Evolutionary conservation across 2,329 filamentous ascomycete genomes (phyloP).

Genomic region (Diplodia scrobiculata): DNA sequence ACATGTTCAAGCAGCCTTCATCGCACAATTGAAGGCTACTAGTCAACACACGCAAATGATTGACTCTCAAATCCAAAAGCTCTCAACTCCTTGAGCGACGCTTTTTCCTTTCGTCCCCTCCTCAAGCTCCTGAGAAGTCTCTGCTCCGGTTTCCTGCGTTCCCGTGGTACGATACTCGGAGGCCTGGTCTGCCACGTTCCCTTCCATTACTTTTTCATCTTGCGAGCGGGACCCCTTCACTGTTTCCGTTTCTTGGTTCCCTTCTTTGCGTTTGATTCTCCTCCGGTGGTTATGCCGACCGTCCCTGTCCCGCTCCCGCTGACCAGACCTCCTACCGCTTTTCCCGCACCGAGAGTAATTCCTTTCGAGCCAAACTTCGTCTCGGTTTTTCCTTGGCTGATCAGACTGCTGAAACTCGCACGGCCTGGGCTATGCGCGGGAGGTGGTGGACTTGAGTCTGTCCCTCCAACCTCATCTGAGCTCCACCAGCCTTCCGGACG

Average conservation of each 20-base stretch:
- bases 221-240: not conserved
- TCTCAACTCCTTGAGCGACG: conserved; percentile 17
- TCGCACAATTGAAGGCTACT: not conserved
- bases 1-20: not conserved
- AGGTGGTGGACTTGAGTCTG: conserved; percentile 31
- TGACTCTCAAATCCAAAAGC: conserved; percentile 16
- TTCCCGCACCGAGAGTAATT: conserved; percentile 41
- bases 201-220: not conserved
- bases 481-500: conserved; percentile 47
- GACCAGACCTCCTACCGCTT: conserved; percentile 40
- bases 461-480: conserved; percentile 42
- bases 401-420: conserved; percentile 23
- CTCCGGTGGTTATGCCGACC: conserved; percentile 36
- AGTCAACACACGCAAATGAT: not conserved
- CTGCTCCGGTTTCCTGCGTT: not conserved
- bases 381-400: conserved; percentile 34
- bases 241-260: conserved; percentile 23
- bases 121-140: not conserved
- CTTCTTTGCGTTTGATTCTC: conserved; percentile 31
- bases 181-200: conserved; percentile 4
- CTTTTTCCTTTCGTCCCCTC: not conserved
- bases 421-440: conserved; percentile 31
- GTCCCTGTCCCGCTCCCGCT: conserved; percentile 30
- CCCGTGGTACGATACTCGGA: not conserved
- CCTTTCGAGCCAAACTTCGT: conserved; percentile 40